These are phyloP conservation scores for Trypanosoma platydactyli DNA, from an alignment of 208 protist genomes.

Conservation along the genomic window DNA sequence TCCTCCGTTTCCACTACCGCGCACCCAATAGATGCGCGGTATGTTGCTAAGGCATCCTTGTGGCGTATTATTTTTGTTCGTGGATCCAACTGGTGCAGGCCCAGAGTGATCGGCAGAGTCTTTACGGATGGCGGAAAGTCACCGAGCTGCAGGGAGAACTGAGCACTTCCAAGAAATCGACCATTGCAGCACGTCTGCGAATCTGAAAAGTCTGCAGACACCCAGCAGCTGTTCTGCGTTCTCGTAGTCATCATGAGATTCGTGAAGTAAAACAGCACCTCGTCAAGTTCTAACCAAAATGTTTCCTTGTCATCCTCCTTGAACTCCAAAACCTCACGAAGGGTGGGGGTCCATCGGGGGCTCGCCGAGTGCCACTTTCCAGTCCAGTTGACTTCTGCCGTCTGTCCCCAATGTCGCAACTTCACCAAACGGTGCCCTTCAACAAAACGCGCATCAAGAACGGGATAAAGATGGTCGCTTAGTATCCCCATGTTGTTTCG, in stretches of 20 bases:
- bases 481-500: constrained; percentile 55
- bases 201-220: constrained; percentile 35
- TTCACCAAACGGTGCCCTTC: constrained; percentile 77
- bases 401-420: constrained; percentile 62
- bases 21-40: constrained; percentile 59
- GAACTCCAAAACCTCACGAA: constrained; percentile 51
- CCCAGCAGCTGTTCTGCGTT: constrained; percentile 10
- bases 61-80: constrained; percentile 60
- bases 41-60: constrained; percentile 43
- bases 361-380: constrained; percentile 66
- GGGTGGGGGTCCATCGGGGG: constrained; percentile 49
- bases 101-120: constrained; percentile 49
- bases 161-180: constrained; percentile 15
- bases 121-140: constrained; percentile 31
- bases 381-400: constrained; percentile 40
- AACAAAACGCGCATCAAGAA: constrained; percentile 73
- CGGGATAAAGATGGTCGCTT: constrained; percentile 74
- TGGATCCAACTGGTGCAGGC: constrained; percentile 74
- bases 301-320: constrained; percentile 32
- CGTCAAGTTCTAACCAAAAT: constrained; percentile 83
- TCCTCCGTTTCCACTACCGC: constrained; percentile 52
- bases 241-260: constrained; percentile 63
- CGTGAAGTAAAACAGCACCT: constrained; percentile 87
- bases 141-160: constrained; percentile 49
- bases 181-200: constrained; percentile 16